Percentiles rank a stretch among this genome's conserved stretches.
Conservation (phyloP, 257 asterid species). For the Solanum acaule region DNA sequence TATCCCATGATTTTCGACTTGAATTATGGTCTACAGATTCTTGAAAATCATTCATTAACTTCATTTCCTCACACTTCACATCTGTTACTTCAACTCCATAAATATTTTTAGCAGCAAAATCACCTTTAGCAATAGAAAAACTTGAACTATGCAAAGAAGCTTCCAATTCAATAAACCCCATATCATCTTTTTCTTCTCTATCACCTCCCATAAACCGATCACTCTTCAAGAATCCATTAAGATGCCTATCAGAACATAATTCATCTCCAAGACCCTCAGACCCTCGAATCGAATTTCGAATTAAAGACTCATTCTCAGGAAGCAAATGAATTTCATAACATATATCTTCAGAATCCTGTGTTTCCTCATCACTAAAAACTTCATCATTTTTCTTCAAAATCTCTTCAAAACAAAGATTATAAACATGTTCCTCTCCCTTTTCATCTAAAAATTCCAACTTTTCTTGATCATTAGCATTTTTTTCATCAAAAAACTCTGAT, state of each 20-base stretch:
- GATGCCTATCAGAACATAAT: background rate
- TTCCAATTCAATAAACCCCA: conserved; percentile 49
- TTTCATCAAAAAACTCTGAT: background rate
- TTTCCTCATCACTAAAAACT: conserved; percentile 4
- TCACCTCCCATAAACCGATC: conserved; percentile 2
- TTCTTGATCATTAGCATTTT: background rate
- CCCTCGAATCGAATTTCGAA: background rate
- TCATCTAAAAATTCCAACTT: background rate
- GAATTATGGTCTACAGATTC: background rate
- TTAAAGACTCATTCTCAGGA: background rate
- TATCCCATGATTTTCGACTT: conserved; percentile 16
- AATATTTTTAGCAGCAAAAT: background rate
- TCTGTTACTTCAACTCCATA: background rate
- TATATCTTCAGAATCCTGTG: conserved; percentile 10
- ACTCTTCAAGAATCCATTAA: background rate
- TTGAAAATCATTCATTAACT: background rate
- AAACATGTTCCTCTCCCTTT: background rate
- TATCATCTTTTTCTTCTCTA: conserved; percentile 12
- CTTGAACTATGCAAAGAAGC: background rate
- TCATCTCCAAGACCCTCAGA: background rate
- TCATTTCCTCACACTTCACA: background rate
- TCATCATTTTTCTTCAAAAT: background rate
- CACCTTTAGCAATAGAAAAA: background rate
- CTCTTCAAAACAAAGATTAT: conserved; percentile 1
- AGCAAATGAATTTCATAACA: conserved; percentile 36